Evolutionary conservation across 148 eudicot species (phyloP), one percentile per base, ranked within the genome.

Genomic region (Pharnaceum exiguum): DNA sequence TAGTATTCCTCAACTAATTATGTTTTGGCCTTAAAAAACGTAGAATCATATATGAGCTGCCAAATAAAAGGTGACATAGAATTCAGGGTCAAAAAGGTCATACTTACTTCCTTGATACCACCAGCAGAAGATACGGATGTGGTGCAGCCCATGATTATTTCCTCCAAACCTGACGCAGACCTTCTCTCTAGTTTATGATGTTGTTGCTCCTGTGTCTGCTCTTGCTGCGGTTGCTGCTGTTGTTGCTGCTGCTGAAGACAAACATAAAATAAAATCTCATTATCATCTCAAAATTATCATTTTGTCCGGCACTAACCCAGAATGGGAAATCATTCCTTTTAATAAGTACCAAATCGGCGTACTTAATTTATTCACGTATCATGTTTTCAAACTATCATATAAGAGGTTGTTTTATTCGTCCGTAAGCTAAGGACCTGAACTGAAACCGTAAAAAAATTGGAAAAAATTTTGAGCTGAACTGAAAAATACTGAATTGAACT

Each of bases 101-200:
- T 37, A 78, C 82, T 76, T 46, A 85, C 93, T 70, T 75, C 77
- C 68, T 85, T 82, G 67, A 73, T 48, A 66, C 64, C 68, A 69
- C 38, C 48, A 63, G 75, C 53, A 60, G 65, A 33, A 60, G 51
- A 22, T 47, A 60, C 49, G n/a, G 77, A 58, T 7, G 93, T 78
- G 39, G 96, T 84, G 85, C 91, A 87, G 10, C 82, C 90, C 97
- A 87, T 87, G 54, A 87, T 87, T 69, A 93, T 80, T 81, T 93
- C 96, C 65, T 93, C 99, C 78, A 93, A 82, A 64, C 89, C 99
- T 63, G 99, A 68, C 43, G 84, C 84, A 81, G 87, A 78, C 86
- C 91, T 85, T 68, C 81, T 79, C 70, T 70, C 87, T 16, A 82
- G 16, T 63, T 84, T 88, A 72, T 87, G 77, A 78, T 93, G 88